phyloP scores from a whole-genome alignment of 306 rosid genomes.

The Cucumis melo region DNA sequence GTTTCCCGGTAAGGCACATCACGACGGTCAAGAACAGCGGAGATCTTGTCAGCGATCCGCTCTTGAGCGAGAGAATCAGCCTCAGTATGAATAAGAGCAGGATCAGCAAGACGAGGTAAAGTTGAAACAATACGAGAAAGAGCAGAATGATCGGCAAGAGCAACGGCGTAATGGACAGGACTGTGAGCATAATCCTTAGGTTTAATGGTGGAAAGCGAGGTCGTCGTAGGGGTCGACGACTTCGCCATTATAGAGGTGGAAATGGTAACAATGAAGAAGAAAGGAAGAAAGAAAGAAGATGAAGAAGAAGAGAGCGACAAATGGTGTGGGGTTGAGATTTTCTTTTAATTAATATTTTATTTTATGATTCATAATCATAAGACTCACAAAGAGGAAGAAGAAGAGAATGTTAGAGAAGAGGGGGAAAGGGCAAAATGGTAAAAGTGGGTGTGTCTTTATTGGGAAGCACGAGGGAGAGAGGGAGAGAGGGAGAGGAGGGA shows the following conservation, averaged over 20 bases:
- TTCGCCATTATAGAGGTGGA: constrained; percentile 35
- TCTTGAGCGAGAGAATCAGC: constrained; percentile 76
- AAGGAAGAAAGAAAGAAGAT: background rate
- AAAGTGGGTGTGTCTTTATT: background rate
- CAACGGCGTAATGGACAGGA: constrained; percentile 77
- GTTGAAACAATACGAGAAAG: constrained; percentile 49
- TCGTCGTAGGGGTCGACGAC: constrained; percentile 18
- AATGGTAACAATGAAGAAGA: background rate
- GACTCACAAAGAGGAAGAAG: background rate
- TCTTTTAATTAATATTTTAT: background rate
- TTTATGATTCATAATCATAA: background rate
- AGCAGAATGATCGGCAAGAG: constrained; percentile 29
- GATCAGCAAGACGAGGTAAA: constrained; percentile 65
- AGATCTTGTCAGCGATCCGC: constrained; percentile 50
- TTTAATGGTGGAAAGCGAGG: constrained; percentile 39
- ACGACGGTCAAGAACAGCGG: constrained; percentile 71
- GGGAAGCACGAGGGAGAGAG: constrained; percentile 3
- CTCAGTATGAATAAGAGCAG: constrained; percentile 44
- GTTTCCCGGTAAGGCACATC: constrained; percentile 74
- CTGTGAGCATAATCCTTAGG: constrained; percentile 58
- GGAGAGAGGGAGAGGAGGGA: constrained; percentile 1
- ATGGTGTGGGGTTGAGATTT: background rate
- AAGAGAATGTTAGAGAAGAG: background rate
- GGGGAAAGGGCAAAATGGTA: constrained; percentile 15
- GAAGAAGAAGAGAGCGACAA: background rate